Conservation (phyloP, 2,329 filamentous ascomycete genomes). For the Mollisia scopiformis region DNA sequence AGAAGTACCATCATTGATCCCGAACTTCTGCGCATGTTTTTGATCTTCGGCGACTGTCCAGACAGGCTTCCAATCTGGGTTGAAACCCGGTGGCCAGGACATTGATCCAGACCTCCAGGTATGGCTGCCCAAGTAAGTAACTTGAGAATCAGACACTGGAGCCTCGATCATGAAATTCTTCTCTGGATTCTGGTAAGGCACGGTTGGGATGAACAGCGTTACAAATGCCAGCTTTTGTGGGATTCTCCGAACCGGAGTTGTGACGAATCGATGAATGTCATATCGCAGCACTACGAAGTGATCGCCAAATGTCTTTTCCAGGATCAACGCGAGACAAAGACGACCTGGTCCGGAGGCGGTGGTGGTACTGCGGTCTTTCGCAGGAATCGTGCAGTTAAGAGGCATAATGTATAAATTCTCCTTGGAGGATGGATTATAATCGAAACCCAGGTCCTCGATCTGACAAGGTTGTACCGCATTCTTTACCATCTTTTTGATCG, state of each 20-base stretch:
- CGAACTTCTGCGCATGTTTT: not conserved
- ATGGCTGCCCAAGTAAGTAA: not conserved
- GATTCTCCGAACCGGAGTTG: not conserved
- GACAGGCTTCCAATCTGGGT: not conserved
- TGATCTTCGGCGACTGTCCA: not conserved
- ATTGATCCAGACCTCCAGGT: not conserved
- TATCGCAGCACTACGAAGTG: not conserved
- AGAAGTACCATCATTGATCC: not conserved
- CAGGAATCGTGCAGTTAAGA: not conserved
- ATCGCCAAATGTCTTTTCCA: not conserved
- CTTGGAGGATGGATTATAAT: not conserved
- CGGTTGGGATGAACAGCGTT: not conserved
- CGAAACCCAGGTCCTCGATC: too few relatives aligned
- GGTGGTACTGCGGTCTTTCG: too few relatives aligned
- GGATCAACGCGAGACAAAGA: not conserved
- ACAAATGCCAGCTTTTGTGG: not conserved
- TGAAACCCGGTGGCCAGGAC: too few relatives aligned
- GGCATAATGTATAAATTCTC: not conserved
- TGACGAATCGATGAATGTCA: not conserved
- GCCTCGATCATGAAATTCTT: not conserved
- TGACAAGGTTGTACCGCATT: not conserved
- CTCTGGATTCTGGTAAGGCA: not conserved
- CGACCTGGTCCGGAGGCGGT: too few relatives aligned
- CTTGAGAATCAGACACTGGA: not conserved
- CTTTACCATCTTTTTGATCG: not conserved